Base-by-base conservation (phyloP, 495 filamentous ascomycete species). In the Chaetomium fimeti region DNA sequence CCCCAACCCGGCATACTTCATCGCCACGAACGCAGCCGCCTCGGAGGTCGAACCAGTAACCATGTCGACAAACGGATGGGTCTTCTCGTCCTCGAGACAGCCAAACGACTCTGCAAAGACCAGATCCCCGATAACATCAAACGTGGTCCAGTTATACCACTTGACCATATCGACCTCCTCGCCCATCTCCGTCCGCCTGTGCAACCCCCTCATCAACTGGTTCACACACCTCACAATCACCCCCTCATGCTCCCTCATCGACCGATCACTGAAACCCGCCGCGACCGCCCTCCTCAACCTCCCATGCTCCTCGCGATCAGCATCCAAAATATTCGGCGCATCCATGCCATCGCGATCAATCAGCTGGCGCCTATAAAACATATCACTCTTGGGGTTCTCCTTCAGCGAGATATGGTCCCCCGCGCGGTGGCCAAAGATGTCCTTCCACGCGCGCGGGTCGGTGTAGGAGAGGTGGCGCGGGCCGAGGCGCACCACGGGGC, bases 41-140 rank as follows among this genome's bases (percentile, higher is more conserved):
- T 65, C 2, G 66, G 56, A 62, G 86, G 88, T 2, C 72, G 51
- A 0, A 65, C 57, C 5, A 80, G 74, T 15, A 88, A 78, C 63
- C 87, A 85, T 0, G 58, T 25, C 22, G 8, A 57, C 24, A 25
- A 57, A 57, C 55, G 55, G 36, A 28, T 57, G 55, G 8, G 12
- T 20, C 2, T 0, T 28, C 36, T 57, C 38, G 1, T 2, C 24
- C 22, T 57, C 38, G 1, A 60, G 57, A 24, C 57, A 48, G 2
- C 57, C 68, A 51, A 45, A 71, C 60, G 73, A 65, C 64, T 87
- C 79, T 0, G 83, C 84, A 74, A 88, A 87, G 16, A 79, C 79
- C 36, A 89, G 72, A 66, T 87, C 84, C 3, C 84, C 85, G 65
- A 86, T 84, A 24, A 87, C 73, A 67, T 88, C 87, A 66, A 88